Conservation (phyloP, 2,329 filamentous ascomycete genomes). For the Talaromyces sp. region DNA sequence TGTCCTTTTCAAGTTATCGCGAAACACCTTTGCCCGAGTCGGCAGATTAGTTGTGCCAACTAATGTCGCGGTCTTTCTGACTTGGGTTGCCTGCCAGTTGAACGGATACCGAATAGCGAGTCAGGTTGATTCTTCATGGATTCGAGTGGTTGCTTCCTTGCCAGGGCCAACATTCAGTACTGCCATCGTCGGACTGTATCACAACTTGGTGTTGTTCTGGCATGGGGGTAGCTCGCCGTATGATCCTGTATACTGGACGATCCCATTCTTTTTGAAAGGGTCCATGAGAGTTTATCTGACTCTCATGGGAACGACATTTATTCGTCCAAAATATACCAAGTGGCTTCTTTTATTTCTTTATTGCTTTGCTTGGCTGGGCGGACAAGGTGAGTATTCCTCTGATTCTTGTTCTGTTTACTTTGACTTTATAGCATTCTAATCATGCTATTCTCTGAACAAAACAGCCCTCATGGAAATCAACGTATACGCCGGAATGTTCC, state of each 20-base stretch:
- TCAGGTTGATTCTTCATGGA: conserved; percentile 28
- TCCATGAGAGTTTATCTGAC: conserved; percentile 48
- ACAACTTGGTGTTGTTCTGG: conserved; percentile 33
- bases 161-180: conserved; percentile 18
- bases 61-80: conserved; percentile 21
- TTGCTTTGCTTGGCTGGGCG: conserved; percentile 40
- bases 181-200: conserved; percentile 20
- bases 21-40: conserved; percentile 11
- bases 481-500: conserved; percentile 29
- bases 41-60: conserved; percentile 30
- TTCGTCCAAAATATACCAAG: conserved; percentile 40
- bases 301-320: conserved; percentile 44
- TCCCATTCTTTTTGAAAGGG: conserved; percentile 46
- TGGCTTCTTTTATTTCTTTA: conserved; percentile 41
- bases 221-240: conserved; percentile 44
- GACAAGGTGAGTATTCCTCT: conserved; percentile 29
- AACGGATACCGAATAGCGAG: conserved; percentile 25
- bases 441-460: background rate
- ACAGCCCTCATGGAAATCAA: conserved; percentile 29
- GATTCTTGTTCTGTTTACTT: no score
- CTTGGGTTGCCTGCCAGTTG: conserved; percentile 29
- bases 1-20: conserved; percentile 25
- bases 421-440: no score
- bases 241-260: conserved; percentile 48
- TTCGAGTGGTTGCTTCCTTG: conserved; percentile 14